Conservation (phyloP, 495 filamentous ascomycete species). For the Viridothelium virens region DNA sequence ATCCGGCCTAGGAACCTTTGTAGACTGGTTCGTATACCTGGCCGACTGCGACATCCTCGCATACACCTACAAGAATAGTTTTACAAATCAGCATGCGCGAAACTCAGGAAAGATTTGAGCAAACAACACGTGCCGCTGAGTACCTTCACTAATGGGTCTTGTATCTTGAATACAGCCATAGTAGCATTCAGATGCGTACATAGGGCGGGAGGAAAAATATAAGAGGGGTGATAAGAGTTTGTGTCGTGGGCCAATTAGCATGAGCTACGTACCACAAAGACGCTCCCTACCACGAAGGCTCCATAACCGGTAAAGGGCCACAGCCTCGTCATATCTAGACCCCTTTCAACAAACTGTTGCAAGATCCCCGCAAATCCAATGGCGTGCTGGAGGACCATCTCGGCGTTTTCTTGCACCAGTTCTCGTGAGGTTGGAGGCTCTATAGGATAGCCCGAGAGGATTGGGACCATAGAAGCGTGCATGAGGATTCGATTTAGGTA, state of each 20-base stretch:
- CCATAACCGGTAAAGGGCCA: slow-evolving; percentile 4
- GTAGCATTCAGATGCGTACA: background rate
- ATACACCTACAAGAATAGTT: background rate
- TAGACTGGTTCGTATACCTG: background rate
- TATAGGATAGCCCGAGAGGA: slow-evolving; percentile 9
- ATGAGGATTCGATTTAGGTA: slow-evolving; percentile 11
- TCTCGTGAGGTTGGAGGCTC: background rate
- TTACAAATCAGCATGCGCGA: background rate
- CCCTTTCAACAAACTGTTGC: slow-evolving; percentile 4
- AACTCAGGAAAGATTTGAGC: background rate
- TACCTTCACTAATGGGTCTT: background rate
- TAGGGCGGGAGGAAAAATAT: too few species aligned
- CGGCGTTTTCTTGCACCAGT: background rate
- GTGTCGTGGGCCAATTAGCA: background rate
- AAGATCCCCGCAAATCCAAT: slow-evolving; percentile 2
- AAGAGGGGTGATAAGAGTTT: background rate
- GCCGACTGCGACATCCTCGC: background rate
- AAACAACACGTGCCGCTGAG: background rate
- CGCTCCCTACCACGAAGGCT: slow-evolving; percentile 10
- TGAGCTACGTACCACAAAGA: slow-evolving; percentile 11
- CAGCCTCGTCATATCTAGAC: slow-evolving; percentile 13
- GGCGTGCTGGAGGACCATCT: background rate
- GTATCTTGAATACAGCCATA: background rate
- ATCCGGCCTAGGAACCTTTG: background rate
- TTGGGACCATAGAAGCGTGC: slow-evolving; percentile 14